Evolutionary conservation across 2,329 filamentous ascomycete species (phyloP).

Genomic region (Venturiaceae sp.): DNA sequence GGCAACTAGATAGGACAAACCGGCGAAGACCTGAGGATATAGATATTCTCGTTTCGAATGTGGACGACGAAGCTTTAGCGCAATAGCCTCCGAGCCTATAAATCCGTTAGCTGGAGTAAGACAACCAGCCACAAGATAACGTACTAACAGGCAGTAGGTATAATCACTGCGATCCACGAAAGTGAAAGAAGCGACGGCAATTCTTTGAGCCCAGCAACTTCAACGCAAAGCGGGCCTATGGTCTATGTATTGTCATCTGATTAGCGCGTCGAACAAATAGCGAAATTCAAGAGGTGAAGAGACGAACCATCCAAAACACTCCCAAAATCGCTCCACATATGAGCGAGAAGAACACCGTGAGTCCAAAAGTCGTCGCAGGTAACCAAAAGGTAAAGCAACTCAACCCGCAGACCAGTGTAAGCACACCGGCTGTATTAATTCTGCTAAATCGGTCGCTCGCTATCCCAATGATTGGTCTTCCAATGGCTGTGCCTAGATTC

Average conservation of each 20-base stretch:
- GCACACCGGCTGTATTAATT: constrained; percentile 28
- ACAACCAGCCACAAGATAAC: too few relatives aligned
- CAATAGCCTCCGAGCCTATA: constrained; percentile 29
- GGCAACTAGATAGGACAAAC: constrained; percentile 24
- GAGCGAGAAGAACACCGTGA: constrained; percentile 34
- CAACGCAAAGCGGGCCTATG: constrained; percentile 20
- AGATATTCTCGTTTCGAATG: constrained; percentile 20
- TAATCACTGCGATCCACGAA: constrained; percentile 24
- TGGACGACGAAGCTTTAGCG: constrained; percentile 26
- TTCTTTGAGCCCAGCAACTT: constrained; percentile 30
- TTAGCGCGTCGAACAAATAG: not conserved
- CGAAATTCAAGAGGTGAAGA: constrained; percentile 12
- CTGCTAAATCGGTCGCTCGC: constrained; percentile 35
- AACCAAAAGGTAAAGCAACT: constrained; percentile 36
- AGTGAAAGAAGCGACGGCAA: constrained; percentile 30
- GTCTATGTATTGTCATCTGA: not conserved
- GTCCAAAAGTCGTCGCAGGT: constrained; percentile 30
- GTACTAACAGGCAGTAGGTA: constrained; percentile 25
- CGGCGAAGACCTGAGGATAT: constrained; percentile 29
- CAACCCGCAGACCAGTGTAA: constrained; percentile 31
- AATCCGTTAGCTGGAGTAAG: constrained; percentile 1
- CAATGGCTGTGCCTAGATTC: constrained; percentile 38
- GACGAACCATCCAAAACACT: constrained; percentile 41
- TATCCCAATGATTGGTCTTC: constrained; percentile 35
- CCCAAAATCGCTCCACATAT: constrained; percentile 35